Conservation (phyloP, 1,284 basidiomycete species). For the Afroboletus lepidellus region DNA sequence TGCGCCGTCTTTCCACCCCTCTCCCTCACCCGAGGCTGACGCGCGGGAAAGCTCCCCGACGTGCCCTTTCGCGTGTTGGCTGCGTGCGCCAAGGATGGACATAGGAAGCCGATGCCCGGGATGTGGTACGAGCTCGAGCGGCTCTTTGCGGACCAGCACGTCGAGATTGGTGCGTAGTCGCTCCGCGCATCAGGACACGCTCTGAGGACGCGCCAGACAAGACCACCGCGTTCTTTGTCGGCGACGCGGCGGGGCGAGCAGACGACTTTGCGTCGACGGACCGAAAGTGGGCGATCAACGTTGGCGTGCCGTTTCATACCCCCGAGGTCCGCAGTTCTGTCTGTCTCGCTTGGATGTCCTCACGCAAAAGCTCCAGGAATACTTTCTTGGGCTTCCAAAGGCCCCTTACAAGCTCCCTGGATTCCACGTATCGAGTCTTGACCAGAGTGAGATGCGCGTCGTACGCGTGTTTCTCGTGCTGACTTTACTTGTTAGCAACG, state of each 20-base stretch:
- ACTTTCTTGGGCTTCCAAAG: slow-evolving; percentile 64
- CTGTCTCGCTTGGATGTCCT: slow-evolving; percentile 1
- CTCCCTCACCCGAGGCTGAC: not conserved
- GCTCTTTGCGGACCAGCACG: slow-evolving; percentile 55
- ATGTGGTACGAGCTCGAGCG: slow-evolving; percentile 78
- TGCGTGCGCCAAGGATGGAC: slow-evolving; percentile 72
- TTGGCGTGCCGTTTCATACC: slow-evolving; percentile 71
- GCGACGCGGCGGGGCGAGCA: slow-evolving; percentile 84
- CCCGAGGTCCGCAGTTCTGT: slow-evolving; percentile 49
- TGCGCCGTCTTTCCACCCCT: slow-evolving; percentile 37
- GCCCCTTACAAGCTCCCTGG: slow-evolving; percentile 51
- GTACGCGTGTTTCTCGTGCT: slow-evolving; percentile 15
- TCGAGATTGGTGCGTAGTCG: slow-evolving; percentile 60
- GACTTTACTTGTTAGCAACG: slow-evolving; percentile 53
- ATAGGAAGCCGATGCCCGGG: slow-evolving; percentile 86
- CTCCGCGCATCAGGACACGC: too few species aligned
- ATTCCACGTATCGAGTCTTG: slow-evolving; percentile 56
- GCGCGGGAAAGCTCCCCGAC: slow-evolving; percentile 42
- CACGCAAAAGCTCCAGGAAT: slow-evolving; percentile 52
- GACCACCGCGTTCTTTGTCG: slow-evolving; percentile 72
- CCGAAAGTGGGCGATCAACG: slow-evolving; percentile 81
- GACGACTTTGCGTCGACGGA: slow-evolving; percentile 80
- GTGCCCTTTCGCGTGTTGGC: slow-evolving; percentile 82
- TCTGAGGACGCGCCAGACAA: slow-evolving; percentile 49
- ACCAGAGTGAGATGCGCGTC: slow-evolving; percentile 36